Evolutionary conservation across 2,329 filamentous ascomycete genomes (phyloP).

Genomic region (Pestalotiopsis sp.): DNA sequence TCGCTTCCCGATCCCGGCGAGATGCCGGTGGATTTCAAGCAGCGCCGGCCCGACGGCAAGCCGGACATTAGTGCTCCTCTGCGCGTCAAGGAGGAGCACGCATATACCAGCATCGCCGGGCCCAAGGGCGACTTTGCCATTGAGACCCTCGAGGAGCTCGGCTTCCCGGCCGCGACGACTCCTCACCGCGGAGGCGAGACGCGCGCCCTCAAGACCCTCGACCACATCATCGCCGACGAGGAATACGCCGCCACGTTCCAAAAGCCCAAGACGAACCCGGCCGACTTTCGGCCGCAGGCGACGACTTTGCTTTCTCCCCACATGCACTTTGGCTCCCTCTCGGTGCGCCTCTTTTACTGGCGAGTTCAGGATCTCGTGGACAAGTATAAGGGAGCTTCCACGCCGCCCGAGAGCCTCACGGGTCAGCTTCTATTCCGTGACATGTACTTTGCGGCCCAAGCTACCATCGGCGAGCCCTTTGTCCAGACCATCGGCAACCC

Average conservation of each 20-base stretch:
- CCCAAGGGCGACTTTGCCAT: slow-evolving; percentile 70
- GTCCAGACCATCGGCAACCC: slow-evolving; percentile 67
- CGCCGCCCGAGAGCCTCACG: slow-evolving; percentile 68
- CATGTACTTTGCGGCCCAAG: slow-evolving; percentile 83
- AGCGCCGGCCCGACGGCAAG: slow-evolving; percentile 48
- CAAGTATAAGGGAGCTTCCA: slow-evolving; percentile 57
- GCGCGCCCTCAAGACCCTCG: slow-evolving; percentile 59
- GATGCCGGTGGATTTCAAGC: slow-evolving; percentile 58
- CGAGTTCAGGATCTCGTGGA: slow-evolving; percentile 64
- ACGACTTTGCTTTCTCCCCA: slow-evolving; percentile 76
- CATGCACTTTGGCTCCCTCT: slow-evolving; percentile 74
- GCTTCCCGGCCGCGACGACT: slow-evolving; percentile 65
- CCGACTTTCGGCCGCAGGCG: slow-evolving; percentile 71
- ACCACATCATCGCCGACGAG: slow-evolving; percentile 61
- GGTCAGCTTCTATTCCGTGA: slow-evolving; percentile 78
- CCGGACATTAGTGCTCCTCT: slow-evolving; percentile 64
- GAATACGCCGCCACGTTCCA: slow-evolving; percentile 74
- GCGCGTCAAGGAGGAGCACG: slow-evolving; percentile 55
- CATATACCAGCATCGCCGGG: slow-evolving; percentile 65
- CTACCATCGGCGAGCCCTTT: slow-evolving; percentile 65
- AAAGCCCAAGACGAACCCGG: slow-evolving; percentile 76
- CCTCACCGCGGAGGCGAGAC: slow-evolving; percentile 74
- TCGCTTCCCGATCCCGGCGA: slow-evolving; percentile 65
- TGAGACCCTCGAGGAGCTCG: slow-evolving; percentile 73
- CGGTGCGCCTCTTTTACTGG: slow-evolving; percentile 75